Conservation (phyloP, 75 land plant species). For the Gnetum montanum region DNA sequence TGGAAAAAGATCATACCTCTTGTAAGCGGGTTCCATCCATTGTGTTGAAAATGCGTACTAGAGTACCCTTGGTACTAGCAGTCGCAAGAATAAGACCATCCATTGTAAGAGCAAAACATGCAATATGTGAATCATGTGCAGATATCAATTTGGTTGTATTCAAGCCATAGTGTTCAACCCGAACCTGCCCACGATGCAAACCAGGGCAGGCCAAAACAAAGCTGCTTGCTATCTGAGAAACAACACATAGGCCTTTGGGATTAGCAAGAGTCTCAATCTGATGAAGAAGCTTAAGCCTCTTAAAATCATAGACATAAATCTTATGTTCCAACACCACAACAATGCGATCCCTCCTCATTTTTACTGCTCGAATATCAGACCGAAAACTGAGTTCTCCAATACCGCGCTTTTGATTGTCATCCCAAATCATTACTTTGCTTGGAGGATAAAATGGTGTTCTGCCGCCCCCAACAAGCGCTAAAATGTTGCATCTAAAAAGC, state of each 20-base stretch:
- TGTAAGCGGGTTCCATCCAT: conserved; percentile 82
- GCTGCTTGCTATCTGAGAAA: conserved; percentile 52
- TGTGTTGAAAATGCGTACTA: conserved; percentile 68
- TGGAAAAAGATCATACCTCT: conserved; percentile 56
- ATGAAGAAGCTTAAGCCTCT: conserved; percentile 62
- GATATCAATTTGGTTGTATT: conserved; percentile 60
- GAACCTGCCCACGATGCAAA: conserved; percentile 66
- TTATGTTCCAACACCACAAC: conserved; percentile 85
- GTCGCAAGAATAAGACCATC: conserved; percentile 90
- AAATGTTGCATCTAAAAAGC: conserved; percentile 66
- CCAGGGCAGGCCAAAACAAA: conserved; percentile 86
- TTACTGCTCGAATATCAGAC: conserved; percentile 61
- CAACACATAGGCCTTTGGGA: conserved; percentile 74
- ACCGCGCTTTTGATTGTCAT: conserved; percentile 70
- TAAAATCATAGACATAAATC: conserved; percentile 79
- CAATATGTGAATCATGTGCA: conserved; percentile 71
- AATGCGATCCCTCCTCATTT: conserved; percentile 51
- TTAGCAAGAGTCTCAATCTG: conserved; percentile 86
- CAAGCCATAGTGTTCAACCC: conserved; percentile 68
- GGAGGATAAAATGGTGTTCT: conserved; percentile 59
- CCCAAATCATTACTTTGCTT: conserved; percentile 84
- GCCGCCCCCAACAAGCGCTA: conserved; percentile 80
- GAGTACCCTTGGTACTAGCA: conserved; percentile 40
- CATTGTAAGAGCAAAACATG: conserved; percentile 56
- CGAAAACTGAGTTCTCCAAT: conserved; percentile 88